Evolutionary conservation across 129 eudicot species (phyloP), one percentile per base, ranked within the genome.

Genomic region (Artemisia annua): DNA sequence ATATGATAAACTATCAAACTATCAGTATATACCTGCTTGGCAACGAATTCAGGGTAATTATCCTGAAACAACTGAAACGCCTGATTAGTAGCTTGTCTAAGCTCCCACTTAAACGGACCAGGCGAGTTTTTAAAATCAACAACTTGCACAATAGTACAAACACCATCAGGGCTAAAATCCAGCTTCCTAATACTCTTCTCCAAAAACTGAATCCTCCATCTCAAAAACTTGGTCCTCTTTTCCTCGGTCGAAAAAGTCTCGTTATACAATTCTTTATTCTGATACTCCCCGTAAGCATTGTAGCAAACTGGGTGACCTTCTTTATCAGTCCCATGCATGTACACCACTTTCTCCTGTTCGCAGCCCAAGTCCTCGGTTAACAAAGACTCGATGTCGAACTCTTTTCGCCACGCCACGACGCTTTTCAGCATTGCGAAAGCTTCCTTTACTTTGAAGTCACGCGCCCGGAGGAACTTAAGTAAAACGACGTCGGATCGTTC

Each of bases 231-330:
- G 14, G 87, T 81, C 15, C 96, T 56, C 67, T 87, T 93, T 74
- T 84, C 98, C 30, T 86, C 96, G 6, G 79, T 85, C 2, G 89
- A 81, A 26, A 89, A 90, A 0, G 98, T 83, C 48, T 79, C 89
- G 43, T 68, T 67, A 54, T 93, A 93, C 59, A 93, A 55, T 54
- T 93, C 96, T 79, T 90, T 93, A 67, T 89, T 88, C 28, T 83
- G 88, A 39, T 89, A 93, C 80, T 89, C 98, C 7, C 98, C 97
- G 12, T 82, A 90, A 0, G 91, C 91, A 58, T 89, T 90, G 82
- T 93, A 93, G 52, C 92, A 86, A 16, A 89, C 89, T 1, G 95
- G 92, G 63, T 93, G 98, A 0, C 98, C 98, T 79, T 93, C 98
- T 61, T 83, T 89, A 11, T 89, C 98, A 1, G 67, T 69, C 0